Evolutionary conservation across 768 basidiomycete species (phyloP).

Genomic region (Nevesoporus exiguus): DNA sequence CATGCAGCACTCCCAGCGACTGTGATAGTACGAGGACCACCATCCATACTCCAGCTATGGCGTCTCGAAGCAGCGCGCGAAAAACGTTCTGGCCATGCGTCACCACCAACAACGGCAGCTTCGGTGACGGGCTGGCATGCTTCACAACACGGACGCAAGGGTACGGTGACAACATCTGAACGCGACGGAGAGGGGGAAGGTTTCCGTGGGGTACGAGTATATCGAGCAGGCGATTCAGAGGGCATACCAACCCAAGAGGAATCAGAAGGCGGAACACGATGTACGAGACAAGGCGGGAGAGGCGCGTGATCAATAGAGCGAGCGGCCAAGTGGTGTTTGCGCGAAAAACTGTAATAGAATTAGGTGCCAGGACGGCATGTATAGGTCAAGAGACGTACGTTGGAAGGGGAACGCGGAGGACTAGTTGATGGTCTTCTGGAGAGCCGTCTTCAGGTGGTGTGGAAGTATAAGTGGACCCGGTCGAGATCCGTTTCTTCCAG

Average conservation of each 20-base stretch:
- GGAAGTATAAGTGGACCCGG: conserved; percentile 17
- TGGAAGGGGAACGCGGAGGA: conserved; percentile 61
- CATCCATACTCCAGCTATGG: conserved; percentile 42
- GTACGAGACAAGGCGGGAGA: conserved; percentile 55
- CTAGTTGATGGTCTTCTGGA: conserved; percentile 42
- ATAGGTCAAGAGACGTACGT: conserved; percentile 40
- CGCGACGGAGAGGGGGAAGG: conserved; percentile 35
- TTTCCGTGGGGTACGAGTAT: conserved; percentile 19
- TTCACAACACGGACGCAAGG: conserved; percentile 68
- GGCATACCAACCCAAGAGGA: not conserved
- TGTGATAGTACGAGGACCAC: conserved; percentile 32
- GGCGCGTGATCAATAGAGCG: conserved; percentile 35
- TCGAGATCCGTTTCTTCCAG: conserved; percentile 45
- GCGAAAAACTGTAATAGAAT: conserved; percentile 38
- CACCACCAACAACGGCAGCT: conserved; percentile 49
- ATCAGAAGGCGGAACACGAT: conserved; percentile 35
- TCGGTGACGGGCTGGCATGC: conserved; percentile 62
- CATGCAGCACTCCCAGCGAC: conserved; percentile 32
- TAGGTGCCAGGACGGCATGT: not conserved
- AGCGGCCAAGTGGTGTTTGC: conserved; percentile 38
- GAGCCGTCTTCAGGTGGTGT: conserved; percentile 20
- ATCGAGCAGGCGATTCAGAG: conserved; percentile 4
- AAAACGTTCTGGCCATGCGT: conserved; percentile 61
- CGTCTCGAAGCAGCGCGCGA: conserved; percentile 58
- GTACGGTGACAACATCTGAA: conserved; percentile 49